These are phyloP conservation scores for Trichoderma erinaceum DNA, from an alignment of 495 filamentous ascomycete species.

Conservation along the genomic window DNA sequence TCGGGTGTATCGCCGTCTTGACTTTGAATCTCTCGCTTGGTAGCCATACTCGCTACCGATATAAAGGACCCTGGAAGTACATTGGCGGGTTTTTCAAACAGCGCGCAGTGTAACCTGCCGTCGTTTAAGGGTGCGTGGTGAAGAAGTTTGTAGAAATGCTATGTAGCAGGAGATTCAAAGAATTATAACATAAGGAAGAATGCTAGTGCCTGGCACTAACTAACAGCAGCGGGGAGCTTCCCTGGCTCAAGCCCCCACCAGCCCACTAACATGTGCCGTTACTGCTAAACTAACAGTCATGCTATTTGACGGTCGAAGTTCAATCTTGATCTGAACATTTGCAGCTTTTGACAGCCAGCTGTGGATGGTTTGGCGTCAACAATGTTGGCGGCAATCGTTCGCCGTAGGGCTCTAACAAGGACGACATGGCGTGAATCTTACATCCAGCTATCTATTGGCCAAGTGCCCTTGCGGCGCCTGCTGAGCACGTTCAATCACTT, in stretches of 20 bases:
- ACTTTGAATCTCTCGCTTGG: conserved; percentile 7
- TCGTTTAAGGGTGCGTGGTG: not conserved
- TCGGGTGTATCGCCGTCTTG: conserved; percentile 8
- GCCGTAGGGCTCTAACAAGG: not conserved
- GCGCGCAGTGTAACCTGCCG: not conserved
- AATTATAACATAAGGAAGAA: not conserved
- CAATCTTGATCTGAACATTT: not conserved
- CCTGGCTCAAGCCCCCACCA: not conserved
- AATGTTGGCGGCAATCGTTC: conserved; percentile 14
- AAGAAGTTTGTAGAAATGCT: not conserved
- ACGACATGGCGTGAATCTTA: not conserved
- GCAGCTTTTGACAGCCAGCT: not conserved
- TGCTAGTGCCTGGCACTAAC: conserved; percentile 12
- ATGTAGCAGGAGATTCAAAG: not conserved
- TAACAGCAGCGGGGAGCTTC: conserved; percentile 10
- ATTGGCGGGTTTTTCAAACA: not conserved
- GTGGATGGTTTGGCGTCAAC: conserved; percentile 7
- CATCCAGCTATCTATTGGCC: not conserved
- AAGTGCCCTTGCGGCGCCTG: not conserved
- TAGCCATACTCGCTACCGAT: not conserved
- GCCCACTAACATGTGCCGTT: conserved; percentile 1
- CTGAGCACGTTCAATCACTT: conserved; percentile 16
- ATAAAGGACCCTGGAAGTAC: not conserved
- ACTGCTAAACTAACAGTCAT: not conserved
- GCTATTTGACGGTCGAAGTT: not conserved